These are phyloP conservation scores for Blepharisma undulans DNA, from an alignment of 169 alveolate species.

Conservation along the genomic window DNA sequence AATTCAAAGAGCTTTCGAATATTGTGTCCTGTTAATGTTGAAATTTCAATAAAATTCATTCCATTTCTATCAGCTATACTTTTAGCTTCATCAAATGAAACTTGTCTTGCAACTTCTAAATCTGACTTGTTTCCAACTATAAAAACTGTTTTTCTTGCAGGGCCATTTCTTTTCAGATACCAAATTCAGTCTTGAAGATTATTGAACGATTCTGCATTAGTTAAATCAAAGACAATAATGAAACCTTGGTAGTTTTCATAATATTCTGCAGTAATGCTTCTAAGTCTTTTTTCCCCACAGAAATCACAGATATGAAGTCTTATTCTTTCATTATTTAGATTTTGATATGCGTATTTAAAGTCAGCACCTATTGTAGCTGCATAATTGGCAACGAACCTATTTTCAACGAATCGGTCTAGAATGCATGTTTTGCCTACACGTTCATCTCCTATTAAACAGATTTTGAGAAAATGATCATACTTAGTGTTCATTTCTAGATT, in stretches of 20 bases:
- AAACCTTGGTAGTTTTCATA: constrained; percentile 82
- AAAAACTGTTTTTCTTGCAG: constrained; percentile 56
- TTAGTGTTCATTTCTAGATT: too few species aligned
- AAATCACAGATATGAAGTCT: constrained; percentile 84
- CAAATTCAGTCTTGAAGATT: constrained; percentile 72
- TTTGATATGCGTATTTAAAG: constrained; percentile 72
- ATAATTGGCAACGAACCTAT: constrained; percentile 71
- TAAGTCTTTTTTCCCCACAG: constrained; percentile 69
- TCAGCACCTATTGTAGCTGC: constrained; percentile 85
- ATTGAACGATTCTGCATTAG: constrained; percentile 75
- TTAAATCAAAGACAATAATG: constrained; percentile 82
- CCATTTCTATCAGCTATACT: constrained; percentile 93
- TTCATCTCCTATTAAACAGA: constrained; percentile 85
- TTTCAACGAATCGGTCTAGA: constrained; percentile 67
- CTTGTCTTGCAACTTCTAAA: constrained; percentile 54
- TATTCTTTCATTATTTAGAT: constrained; percentile 57
- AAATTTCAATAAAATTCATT: constrained; percentile 93
- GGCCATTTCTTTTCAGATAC: constrained; percentile 72
- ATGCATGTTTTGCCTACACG: constrained; percentile 83
- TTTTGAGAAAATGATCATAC: too few species aligned
- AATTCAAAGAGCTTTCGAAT: constrained; percentile 95
- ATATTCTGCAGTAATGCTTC: constrained; percentile 68
- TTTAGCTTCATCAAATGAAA: constrained; percentile 55
- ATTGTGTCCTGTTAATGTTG: constrained; percentile 96
- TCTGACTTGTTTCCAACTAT: constrained; percentile 71